phyloP scores from a whole-genome alignment of 23 red algal genomes.

The Agarophyton chilense region DNA sequence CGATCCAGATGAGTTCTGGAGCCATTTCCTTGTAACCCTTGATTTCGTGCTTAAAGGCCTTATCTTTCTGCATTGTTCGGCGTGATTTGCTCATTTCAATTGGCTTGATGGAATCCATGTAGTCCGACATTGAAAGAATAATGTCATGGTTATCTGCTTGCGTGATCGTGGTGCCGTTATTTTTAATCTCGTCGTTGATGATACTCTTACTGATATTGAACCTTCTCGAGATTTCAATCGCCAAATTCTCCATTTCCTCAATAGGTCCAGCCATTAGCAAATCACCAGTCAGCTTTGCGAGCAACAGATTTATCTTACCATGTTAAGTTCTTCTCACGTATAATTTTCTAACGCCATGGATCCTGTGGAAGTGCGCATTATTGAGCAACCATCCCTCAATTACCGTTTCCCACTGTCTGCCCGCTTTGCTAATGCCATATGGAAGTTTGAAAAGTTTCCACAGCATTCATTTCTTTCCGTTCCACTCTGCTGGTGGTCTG shows the following conservation, averaged over 20 bases:
- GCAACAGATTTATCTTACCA: neutral
- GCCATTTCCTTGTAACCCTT: neutral
- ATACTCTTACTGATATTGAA: slow-evolving; percentile 16
- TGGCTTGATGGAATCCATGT: neutral
- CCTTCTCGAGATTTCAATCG: neutral
- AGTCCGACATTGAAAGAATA: neutral
- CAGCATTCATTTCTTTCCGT: neutral
- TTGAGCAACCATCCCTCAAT: slow-evolving; percentile 2
- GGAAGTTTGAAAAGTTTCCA: slow-evolving; percentile 45
- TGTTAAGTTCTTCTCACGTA: neutral
- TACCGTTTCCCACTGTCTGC: slow-evolving; percentile 8
- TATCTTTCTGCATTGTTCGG: neutral
- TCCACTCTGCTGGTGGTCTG: slow-evolving; percentile 42
- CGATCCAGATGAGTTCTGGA: neutral
- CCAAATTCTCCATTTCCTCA: neutral
- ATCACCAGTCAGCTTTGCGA: slow-evolving; percentile 28
- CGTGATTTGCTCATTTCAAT: neutral
- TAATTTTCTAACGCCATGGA: neutral
- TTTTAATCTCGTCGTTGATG: slow-evolving; percentile 9
- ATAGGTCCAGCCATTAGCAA: neutral
- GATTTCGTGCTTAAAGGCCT: neutral
- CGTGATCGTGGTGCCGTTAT: slow-evolving; percentile 12
- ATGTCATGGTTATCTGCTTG: neutral
- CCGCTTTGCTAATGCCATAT: slow-evolving; percentile 23
- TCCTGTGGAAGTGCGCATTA: neutral